Evolutionary conservation across 768 basidiomycete genomes (phyloP), one percentile per base, ranked within the genome.

Genomic region (Pluteus cervinus): DNA sequence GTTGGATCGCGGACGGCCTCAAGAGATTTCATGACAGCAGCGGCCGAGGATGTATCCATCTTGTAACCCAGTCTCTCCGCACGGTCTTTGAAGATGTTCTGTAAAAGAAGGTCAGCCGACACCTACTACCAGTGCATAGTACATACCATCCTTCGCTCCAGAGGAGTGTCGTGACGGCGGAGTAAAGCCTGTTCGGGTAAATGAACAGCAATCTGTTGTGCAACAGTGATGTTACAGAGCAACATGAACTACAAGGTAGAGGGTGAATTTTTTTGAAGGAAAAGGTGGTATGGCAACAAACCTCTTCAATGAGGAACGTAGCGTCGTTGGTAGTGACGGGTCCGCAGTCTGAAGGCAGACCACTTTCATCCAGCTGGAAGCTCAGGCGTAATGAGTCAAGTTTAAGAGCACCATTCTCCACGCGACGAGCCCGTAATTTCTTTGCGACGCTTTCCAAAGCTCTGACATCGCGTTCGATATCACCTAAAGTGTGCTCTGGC

Each of bases 151-250:
- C 96, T 84, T 43, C 96, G 81, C 34, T 96, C 92, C 39, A 97
- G 72, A 2, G 96, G 96, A 18, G 68, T 75, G 55, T 98, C 96
- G 51, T 98, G 93, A 39, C 96, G 84, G 44, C 96, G 84, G 29
- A 99, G 76, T 10, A 99, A 70, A n/a, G 94, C 87, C 57, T 98
- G 96, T 56, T 99, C 96, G 18, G 96, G 92, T 17, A 98, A 76
- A 50, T 91, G 80, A 16, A 92, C 82, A 24, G 94, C 94, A 50
- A 96, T 81, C 49, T 92, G 84, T 55, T 93, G 89, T 7, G 96
- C 92, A 26, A 93, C 85, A 9, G 88, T 68, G 23, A 82, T 80
- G 55, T 98, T 99, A 46, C 86, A 81, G 38, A 94, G 68, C 12
- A 98, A 65, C 94, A 98, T 98, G 65, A 90, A 92, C 89, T 93